phyloP scores from a whole-genome alignment of 2,329 filamentous ascomycete species.

The Pseudomassariella vexata region DNA sequence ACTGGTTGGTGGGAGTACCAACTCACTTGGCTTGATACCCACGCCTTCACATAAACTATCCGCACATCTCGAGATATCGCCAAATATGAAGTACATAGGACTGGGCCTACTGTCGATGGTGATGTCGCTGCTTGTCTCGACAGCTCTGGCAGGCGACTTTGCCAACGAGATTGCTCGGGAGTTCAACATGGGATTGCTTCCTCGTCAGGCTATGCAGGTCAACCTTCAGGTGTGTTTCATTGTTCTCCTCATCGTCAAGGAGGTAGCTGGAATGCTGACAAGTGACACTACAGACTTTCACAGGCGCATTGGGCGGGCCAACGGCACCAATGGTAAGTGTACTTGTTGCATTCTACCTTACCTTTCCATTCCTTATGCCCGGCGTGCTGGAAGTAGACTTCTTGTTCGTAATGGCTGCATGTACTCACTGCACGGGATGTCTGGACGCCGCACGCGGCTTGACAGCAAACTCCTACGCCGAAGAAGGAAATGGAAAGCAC shows the following conservation, averaged over 20 bases:
- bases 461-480: no score
- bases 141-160: conserved; percentile 16
- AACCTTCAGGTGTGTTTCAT: conserved; percentile 29
- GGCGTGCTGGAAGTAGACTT: no score
- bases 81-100: conserved; percentile 7
- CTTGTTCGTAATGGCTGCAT: no score
- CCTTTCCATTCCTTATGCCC: no score
- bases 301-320: conserved; percentile 31
- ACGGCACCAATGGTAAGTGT: conserved; percentile 27
- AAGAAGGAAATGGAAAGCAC: no score
- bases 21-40: no score
- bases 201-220: conserved; percentile 19
- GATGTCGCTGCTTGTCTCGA: conserved; percentile 2
- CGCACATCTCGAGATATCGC: no score
- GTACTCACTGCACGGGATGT: no score
- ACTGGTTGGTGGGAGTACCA: no score
- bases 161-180: conserved; percentile 27
- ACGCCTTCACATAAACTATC: no score
- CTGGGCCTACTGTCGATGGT: not conserved
- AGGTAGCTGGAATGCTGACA: no score
- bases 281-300: conserved; percentile 28
- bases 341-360: no score
- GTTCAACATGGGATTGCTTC: conserved; percentile 28
- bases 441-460: not conserved
- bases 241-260: not conserved